A percentile compares a stretch with the other conserved stretches of the same genome.
Conservation (phyloP, 2,329 filamentous ascomycete species). For the Aureobasidium sp. region DNA sequence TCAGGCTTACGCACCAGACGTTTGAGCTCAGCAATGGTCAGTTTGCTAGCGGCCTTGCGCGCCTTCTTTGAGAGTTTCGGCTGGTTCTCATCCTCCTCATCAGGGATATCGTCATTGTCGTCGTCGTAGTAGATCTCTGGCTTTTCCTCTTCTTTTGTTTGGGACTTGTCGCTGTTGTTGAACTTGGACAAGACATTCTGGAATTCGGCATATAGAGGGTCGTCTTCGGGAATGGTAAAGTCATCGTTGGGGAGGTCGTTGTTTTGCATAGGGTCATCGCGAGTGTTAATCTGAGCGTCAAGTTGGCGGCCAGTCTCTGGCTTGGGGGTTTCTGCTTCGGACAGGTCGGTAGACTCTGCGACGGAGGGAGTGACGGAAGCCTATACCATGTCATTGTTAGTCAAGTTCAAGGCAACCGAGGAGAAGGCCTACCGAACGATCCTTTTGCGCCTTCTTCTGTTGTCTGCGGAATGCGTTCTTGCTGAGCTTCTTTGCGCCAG, state of each 20-base stretch:
- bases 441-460: slow-evolving; percentile 87
- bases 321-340: slow-evolving; percentile 14
- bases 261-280: slow-evolving; percentile 19
- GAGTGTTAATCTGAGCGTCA: slow-evolving; percentile 6
- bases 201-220: slow-evolving; percentile 77
- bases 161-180: slow-evolving; percentile 43
- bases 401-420: slow-evolving; percentile 22
- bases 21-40: slow-evolving; percentile 93
- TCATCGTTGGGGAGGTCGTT: slow-evolving; percentile 22
- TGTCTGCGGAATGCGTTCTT: slow-evolving; percentile 92
- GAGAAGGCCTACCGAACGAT: slow-evolving; percentile 42
- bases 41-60: slow-evolving; percentile 79
- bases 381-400: slow-evolving; percentile 22
- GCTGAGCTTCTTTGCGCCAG: slow-evolving; percentile 56
- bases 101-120: slow-evolving; percentile 78
- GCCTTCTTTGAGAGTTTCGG: slow-evolving; percentile 88
- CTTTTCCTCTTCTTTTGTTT: slow-evolving; percentile 61
- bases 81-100: slow-evolving; percentile 66
- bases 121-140: slow-evolving; percentile 78
- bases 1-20: slow-evolving; percentile 84
- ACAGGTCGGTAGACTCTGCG: slow-evolving; percentile 13
- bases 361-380: slow-evolving; percentile 21
- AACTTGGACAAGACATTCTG: slow-evolving; percentile 78
- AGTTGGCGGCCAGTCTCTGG: slow-evolving; percentile 13
- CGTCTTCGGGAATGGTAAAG: slow-evolving; percentile 29